Conservation (phyloP, 2,329 filamentous ascomycete species). For the Neophaeococcomyces aloes region DNA sequence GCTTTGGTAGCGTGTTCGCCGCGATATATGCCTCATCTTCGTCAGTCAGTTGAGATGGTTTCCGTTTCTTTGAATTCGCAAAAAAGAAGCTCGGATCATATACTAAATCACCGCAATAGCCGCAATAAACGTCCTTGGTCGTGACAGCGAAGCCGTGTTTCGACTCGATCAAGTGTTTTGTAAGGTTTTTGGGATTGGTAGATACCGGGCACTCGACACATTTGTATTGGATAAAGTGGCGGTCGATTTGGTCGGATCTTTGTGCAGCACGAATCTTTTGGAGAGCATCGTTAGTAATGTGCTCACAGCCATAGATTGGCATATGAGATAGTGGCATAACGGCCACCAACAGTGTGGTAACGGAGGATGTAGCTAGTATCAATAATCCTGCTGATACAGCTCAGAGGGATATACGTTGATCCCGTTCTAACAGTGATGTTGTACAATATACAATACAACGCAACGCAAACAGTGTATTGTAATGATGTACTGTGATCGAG, state of each 20-base stretch:
- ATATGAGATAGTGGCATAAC: conserved; percentile 8
- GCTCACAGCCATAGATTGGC: conserved; percentile 20
- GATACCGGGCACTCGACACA: conserved; percentile 17
- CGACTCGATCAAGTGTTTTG: conserved; percentile 17
- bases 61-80: conserved; percentile 26
- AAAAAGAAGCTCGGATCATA: conserved; percentile 17
- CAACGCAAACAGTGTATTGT: no score
- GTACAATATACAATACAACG: no score
- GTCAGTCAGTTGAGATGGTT: conserved; percentile 25
- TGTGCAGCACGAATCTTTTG: conserved; percentile 15
- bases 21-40: conserved; percentile 49
- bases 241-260: conserved; percentile 5
- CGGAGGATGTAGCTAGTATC: no score
- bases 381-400: no score
- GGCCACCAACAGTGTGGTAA: no score
- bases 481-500: no score
- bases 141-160: conserved; percentile 19
- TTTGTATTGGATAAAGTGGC: conserved; percentile 17
- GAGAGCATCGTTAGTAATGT: conserved; percentile 15
- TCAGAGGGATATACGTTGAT: no score
- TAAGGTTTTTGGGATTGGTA: conserved; percentile 16
- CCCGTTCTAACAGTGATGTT: no score
- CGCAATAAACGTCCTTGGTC: conserved; percentile 18
- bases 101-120: conserved; percentile 18
- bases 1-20: conserved; percentile 40